These are phyloP conservation scores for Rhizopus microsporus DNA, from an alignment of 371 early-diverging fungal species.

Conservation along the genomic window DNA sequence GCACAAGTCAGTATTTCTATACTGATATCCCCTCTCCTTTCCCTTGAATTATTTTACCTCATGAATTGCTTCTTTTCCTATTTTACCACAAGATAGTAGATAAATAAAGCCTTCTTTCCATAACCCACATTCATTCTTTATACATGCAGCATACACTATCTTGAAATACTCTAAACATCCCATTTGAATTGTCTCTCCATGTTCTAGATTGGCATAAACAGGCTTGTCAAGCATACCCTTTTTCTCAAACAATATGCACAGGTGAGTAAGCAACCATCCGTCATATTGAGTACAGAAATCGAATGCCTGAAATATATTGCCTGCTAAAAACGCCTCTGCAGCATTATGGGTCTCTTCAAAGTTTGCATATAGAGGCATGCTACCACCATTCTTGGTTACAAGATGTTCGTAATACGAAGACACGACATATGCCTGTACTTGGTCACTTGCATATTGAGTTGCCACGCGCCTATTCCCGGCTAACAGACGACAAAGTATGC, in stretches of 20 bases:
- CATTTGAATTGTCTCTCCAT: background rate
- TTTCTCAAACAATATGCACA: slow-evolving; percentile 7
- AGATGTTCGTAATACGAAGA: slow-evolving; percentile 3
- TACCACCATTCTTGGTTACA: background rate
- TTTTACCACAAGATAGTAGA: slow-evolving; percentile 10
- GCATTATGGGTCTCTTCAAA: no score
- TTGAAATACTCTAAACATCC: slow-evolving; percentile 8
- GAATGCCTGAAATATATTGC: slow-evolving; percentile 3
- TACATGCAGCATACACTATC: slow-evolving; percentile 8
- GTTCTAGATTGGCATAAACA: background rate
- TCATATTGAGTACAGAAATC: slow-evolving; percentile 10
- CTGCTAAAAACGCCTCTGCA: slow-evolving; percentile 4
- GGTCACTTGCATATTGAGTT: slow-evolving; percentile 4
- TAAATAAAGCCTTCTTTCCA: slow-evolving; percentile 10
- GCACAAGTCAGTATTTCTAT: background rate
- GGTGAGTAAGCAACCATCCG: slow-evolving; percentile 21
- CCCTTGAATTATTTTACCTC: slow-evolving; percentile 4
- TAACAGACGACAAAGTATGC: slow-evolving; percentile 3
- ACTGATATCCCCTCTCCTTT: no score
- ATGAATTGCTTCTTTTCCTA: slow-evolving; percentile 8
- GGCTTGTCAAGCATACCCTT: slow-evolving; percentile 6
- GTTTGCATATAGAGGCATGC: background rate
- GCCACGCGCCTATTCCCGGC: slow-evolving; percentile 2
- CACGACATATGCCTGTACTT: slow-evolving; percentile 12
- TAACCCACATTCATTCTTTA: slow-evolving; percentile 8